Evolutionary conservation across 805 yeast genomes (phyloP).

Genomic region (Ogataea neopini): DNA sequence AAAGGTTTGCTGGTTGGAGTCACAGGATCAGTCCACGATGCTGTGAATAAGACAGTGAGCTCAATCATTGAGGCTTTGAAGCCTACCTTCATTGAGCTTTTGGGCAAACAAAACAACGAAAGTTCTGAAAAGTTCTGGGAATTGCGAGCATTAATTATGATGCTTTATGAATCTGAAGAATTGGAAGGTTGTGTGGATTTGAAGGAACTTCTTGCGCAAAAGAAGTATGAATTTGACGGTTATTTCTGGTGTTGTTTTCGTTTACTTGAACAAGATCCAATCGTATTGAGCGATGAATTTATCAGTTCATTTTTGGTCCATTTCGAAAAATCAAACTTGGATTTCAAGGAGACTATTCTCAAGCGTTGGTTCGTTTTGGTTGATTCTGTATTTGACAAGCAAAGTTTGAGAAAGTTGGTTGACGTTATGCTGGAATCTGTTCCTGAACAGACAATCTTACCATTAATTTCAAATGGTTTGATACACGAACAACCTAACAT

Average conservation of each 20-base stretch:
- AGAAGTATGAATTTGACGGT: conserved; percentile 8
- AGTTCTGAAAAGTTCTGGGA: conserved; percentile 40
- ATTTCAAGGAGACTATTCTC: conserved; percentile 34
- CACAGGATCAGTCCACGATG: conserved; percentile 33
- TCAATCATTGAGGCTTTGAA: conserved; percentile 18
- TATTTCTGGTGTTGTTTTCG: conserved; percentile 41
- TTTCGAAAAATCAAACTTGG: conserved; percentile 16
- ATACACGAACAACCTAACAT: conserved; percentile 51
- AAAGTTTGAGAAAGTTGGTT: conserved; percentile 34
- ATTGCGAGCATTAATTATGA: conserved; percentile 46
- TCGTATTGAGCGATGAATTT: conserved; percentile 19
- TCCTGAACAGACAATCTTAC: conserved; percentile 20
- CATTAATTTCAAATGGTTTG: conserved; percentile 38
- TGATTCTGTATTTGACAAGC: conserved; percentile 36
- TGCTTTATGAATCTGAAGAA: conserved; percentile 44
- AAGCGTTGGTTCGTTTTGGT: conserved; percentile 58
- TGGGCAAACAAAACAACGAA: conserved; percentile 10
- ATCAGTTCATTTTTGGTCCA: conserved; percentile 28
- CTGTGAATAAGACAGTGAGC: conserved; percentile 24
- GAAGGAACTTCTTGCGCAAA: conserved; percentile 2
- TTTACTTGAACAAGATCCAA: conserved; percentile 38
- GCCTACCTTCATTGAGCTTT: conserved; percentile 24
- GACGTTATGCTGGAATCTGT: conserved; percentile 29
- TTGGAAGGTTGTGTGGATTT: conserved; percentile 7
- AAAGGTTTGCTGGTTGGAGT: conserved; percentile 42